Conservation (phyloP, 352 stramenopile species). For the Phytophthora pini region DNA sequence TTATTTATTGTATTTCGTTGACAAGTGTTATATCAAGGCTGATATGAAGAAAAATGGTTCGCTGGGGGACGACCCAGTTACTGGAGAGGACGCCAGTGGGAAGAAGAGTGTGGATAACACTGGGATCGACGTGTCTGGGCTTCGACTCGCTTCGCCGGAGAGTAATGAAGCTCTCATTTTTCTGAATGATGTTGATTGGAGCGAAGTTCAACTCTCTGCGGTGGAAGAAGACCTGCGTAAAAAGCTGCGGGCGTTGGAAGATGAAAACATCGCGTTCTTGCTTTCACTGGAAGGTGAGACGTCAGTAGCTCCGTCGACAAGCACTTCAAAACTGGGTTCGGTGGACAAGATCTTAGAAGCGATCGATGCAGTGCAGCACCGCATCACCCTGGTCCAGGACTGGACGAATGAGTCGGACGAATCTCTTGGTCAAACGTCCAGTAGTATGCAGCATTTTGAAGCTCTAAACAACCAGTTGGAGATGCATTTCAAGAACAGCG, state of each 20-base stretch:
- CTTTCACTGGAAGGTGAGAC: conserved; percentile 63
- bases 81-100: conserved; percentile 1
- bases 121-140: conserved; percentile 27
- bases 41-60: conserved; percentile 46
- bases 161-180: conserved; percentile 63
- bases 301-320: conserved; percentile 7
- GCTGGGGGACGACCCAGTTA: not conserved
- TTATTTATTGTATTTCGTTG: not conserved
- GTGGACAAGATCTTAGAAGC: conserved; percentile 69
- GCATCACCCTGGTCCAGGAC: conserved; percentile 48
- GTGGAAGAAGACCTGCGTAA: conserved; percentile 68
- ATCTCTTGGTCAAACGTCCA: conserved; percentile 61
- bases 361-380: conserved; percentile 57
- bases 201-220: conserved; percentile 47
- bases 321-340: conserved; percentile 23
- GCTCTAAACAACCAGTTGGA: conserved; percentile 83
- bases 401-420: conserved; percentile 75
- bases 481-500: conserved; percentile 83
- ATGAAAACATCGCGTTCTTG: conserved; percentile 81
- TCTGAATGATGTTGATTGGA: conserved; percentile 66
- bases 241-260: conserved; percentile 64
- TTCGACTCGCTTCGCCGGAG: conserved; percentile 58
- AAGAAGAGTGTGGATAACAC: conserved; percentile 19
- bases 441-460: conserved; percentile 82
- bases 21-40: conserved; percentile 13